Base-by-base conservation (phyloP, 352 stramenopile genomes). In the Peronospora destructor region DNA sequence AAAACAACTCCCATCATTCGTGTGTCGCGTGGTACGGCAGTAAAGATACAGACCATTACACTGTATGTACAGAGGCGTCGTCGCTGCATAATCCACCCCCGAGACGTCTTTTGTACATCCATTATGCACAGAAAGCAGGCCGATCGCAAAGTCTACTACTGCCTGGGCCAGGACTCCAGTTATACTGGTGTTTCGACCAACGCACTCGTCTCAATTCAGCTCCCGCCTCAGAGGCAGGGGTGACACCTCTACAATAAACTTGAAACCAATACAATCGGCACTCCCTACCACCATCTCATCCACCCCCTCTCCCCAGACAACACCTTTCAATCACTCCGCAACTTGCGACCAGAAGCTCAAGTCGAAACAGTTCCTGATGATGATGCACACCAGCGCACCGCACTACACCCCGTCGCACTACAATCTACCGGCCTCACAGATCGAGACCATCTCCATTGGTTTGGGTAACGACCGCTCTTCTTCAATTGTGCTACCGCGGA, bases 401-500 rank as follows among this genome's bases (percentile, higher is more conserved):
- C 47, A 25, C 34, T 64, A 61, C 55, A 46, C 23, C 28, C 45
- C 39, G 14, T 26, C 43, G 30, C 26, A 25, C 38, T 64, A 61
- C 55, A 46, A 33, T 29, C 38, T 34, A 8, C 33, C 43, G 25
- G 11, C 17, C 3, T 16, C 29, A 19, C 6, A 52, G 41, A 44
- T 10, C 34, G 68, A 78, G 49, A 75, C 64, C 17, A 73, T 81
- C 59, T 70, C 67, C 34, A 76, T 82, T 34, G 68, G 62, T 13
- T 29, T 72, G 13, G 70, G 64, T 29, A 19, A 55, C 36, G 56
- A 64, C 48, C 64, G 48, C 44, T 56, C 62, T 26, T 70, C 68
- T 0, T 78, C 65, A 26, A 76, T 82, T 45, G 68, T 79, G 49
- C 68, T 82, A 25, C 68, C 71, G 26, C 68, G 68, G 36, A 59